phyloP scores from a whole-genome alignment of 2,329 filamentous ascomycete species.

The Pseudogymnoascus sp. region DNA sequence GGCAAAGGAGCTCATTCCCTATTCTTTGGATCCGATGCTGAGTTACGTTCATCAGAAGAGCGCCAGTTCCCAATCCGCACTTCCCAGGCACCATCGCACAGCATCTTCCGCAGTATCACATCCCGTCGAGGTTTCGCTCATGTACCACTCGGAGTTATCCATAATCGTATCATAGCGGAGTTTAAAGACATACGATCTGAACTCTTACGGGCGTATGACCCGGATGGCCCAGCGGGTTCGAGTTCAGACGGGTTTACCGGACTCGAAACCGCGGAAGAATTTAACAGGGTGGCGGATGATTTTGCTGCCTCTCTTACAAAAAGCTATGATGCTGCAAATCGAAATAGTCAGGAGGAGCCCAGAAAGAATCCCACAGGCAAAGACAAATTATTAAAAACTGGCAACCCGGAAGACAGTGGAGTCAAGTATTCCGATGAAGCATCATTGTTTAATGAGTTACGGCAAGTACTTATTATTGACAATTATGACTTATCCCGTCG shows the following conservation, averaged over 20 bases:
- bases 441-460: conserved; percentile 1
- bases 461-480: conserved; percentile 33
- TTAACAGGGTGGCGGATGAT: conserved; percentile 15
- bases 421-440: not conserved
- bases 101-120: not conserved
- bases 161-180: not conserved
- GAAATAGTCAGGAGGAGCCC: conserved; percentile 10
- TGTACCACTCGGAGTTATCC: not conserved
- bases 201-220: not conserved
- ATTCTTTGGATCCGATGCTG: not conserved
- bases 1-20: not conserved
- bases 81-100: not conserved
- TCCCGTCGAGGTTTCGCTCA: not conserved
- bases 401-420: conserved; percentile 15
- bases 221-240: not conserved
- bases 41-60: not conserved
- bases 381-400: not conserved
- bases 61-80: not conserved
- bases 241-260: conserved; percentile 7
- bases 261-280: conserved; percentile 3
- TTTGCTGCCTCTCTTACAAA: conserved; percentile 14
- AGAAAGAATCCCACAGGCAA: not conserved
- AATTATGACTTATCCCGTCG: conserved; percentile 44
- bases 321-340: conserved; percentile 14
- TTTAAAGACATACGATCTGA: not conserved